Conservation (phyloP, 306 rosid species). For the Herpetospermum pedunculosum region DNA sequence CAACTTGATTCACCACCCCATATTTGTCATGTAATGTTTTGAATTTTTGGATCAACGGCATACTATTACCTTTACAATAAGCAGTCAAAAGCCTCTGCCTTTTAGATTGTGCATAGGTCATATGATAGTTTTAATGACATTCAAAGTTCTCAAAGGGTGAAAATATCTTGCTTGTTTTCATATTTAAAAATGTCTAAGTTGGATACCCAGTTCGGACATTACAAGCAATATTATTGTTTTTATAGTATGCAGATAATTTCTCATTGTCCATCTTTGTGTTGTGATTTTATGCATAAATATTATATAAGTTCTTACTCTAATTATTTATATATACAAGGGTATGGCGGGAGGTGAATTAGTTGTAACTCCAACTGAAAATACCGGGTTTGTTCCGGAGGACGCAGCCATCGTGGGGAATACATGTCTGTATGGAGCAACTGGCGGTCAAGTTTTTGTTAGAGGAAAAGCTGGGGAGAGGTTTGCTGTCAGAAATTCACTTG, state of each 20-base stretch:
- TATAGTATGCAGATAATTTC: not conserved
- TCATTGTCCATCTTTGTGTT: not conserved
- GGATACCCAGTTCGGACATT: not conserved
- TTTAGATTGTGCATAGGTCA: not conserved
- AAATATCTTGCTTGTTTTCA: not conserved
- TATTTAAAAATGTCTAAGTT: not conserved
- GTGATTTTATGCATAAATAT: not conserved
- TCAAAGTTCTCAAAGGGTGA: not conserved
- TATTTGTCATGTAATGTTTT: not conserved
- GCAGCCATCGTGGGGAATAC: slow-evolving; percentile 96
- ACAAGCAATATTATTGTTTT: not conserved
- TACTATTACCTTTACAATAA: not conserved
- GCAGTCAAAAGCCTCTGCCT: not conserved
- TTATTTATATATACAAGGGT: slow-evolving; percentile 44
- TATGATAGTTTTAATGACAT: not conserved
- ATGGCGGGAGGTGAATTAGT: slow-evolving; percentile 96
- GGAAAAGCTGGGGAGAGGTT: slow-evolving; percentile 97
- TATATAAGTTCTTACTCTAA: slow-evolving; percentile 17
- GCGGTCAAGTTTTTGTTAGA: slow-evolving; percentile 87
- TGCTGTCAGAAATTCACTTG: slow-evolving; percentile 98
- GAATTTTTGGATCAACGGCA: not conserved
- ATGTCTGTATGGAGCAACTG: slow-evolving; percentile 98
- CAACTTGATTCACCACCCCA: not conserved
- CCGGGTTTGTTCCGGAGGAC: slow-evolving; percentile 83
- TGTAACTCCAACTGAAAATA: slow-evolving; percentile 68